Evolutionary conservation across 1,284 basidiomycete genomes (phyloP).

Genomic region (Retiboletus fuscus): DNA sequence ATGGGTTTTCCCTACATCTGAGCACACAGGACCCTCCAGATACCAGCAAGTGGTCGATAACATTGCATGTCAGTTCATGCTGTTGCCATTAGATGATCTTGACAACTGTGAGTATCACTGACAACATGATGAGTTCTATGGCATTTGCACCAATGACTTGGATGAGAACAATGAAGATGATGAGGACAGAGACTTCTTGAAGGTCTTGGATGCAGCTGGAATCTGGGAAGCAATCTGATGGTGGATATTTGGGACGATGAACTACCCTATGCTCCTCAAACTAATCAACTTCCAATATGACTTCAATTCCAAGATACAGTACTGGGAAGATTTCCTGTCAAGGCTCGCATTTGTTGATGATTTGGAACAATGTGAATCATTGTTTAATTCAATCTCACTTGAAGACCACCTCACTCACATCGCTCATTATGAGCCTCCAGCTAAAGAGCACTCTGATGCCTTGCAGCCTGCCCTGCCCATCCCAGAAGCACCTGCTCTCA

Average conservation of each 20-base stretch:
- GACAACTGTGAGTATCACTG: not conserved
- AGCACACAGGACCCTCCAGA: not conserved
- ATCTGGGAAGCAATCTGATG: not conserved
- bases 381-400: not conserved
- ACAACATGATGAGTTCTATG: not conserved
- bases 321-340: not conserved
- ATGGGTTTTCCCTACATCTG: not conserved
- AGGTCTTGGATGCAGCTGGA: not conserved
- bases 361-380: not conserved
- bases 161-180: not conserved
- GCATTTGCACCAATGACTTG: not conserved
- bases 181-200: not conserved
- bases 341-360: not conserved
- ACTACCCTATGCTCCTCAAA: not conserved
- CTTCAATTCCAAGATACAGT: not conserved
- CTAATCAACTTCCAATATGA: not conserved
- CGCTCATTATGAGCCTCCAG: not conserved
- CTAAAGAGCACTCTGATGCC: not conserved
- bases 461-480: too few species aligned
- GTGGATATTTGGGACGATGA: not conserved
- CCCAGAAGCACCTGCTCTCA: not conserved
- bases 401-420: not conserved
- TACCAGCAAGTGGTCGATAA: not conserved
- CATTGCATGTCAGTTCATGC: not conserved
- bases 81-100: not conserved